Conservation (phyloP, 2,329 filamentous ascomycete species). For the Gliomastix tumulicola region DNA sequence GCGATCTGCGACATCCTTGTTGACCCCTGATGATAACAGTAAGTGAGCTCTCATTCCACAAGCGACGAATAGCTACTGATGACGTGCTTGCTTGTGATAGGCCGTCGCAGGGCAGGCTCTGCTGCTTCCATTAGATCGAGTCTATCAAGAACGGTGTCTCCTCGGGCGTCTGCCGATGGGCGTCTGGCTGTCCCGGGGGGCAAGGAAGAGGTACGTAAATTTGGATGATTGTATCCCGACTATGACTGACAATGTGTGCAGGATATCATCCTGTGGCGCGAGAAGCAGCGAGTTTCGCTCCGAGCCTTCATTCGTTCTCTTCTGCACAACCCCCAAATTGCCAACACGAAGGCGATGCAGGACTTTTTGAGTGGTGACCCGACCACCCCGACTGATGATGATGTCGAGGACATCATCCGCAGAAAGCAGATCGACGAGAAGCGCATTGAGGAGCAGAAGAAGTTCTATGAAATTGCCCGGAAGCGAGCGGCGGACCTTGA, state of each 20-base stretch:
- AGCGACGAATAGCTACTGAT: too few species aligned
- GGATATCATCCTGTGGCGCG: slow-evolving; percentile 65
- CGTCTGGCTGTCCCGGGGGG: slow-evolving; percentile 1
- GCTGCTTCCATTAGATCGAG: slow-evolving; percentile 22
- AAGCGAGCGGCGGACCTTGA: slow-evolving; percentile 88
- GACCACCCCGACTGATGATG: slow-evolving; percentile 71
- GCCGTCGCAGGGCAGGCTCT: slow-evolving; percentile 15
- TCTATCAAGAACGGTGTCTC: slow-evolving; percentile 14
- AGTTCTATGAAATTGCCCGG: slow-evolving; percentile 92
- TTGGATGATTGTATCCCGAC: neutral
- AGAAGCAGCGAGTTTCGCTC: slow-evolving; percentile 85
- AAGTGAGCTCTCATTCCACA: too few species aligned
- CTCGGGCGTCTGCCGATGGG: slow-evolving; percentile 22
- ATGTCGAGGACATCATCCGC: slow-evolving; percentile 71
- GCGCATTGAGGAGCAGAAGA: slow-evolving; percentile 83
- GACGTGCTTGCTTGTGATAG: too few species aligned
- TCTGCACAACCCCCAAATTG: slow-evolving; percentile 76
- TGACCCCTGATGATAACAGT: slow-evolving; percentile 14
- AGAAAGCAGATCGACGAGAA: slow-evolving; percentile 81
- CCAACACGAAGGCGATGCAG: slow-evolving; percentile 72
- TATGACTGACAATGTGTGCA: slow-evolving; percentile 22
- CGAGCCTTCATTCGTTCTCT: slow-evolving; percentile 85
- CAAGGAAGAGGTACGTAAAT: neutral
- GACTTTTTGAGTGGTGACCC: slow-evolving; percentile 76
- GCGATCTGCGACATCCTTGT: too few species aligned